Evolutionary conservation across 2,329 filamentous ascomycete species (phyloP).

Genomic region (Aspergillus melleus): DNA sequence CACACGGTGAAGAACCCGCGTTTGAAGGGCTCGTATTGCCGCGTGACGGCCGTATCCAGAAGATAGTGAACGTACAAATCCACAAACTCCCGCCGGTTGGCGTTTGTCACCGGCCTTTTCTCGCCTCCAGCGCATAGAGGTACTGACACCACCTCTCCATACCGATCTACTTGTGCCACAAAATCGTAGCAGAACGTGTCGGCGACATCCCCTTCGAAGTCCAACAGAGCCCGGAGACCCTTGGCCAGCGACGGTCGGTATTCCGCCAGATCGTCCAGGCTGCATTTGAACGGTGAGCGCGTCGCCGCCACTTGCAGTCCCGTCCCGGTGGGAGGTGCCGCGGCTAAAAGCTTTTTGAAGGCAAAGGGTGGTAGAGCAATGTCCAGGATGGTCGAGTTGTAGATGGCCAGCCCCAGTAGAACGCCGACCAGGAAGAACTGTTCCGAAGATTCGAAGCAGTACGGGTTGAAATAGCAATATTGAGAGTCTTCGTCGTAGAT

Average conservation of each 20-base stretch:
- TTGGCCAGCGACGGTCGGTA: slow-evolving; percentile 74
- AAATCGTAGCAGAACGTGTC: slow-evolving; percentile 80
- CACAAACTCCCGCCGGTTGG: slow-evolving; percentile 82
- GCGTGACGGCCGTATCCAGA: slow-evolving; percentile 72
- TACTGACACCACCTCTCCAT: slow-evolving; percentile 65
- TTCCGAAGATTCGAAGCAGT: slow-evolving; percentile 85
- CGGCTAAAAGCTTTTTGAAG: slow-evolving; percentile 81
- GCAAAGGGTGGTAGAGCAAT: slow-evolving; percentile 84
- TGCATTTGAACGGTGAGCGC: slow-evolving; percentile 66
- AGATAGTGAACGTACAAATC: slow-evolving; percentile 79
- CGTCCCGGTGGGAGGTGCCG: slow-evolving; percentile 62
- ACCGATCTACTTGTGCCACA: slow-evolving; percentile 72
- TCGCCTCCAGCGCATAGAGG: slow-evolving; percentile 75
- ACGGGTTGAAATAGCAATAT: slow-evolving; percentile 91
- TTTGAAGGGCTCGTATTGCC: slow-evolving; percentile 92
- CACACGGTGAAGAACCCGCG: slow-evolving; percentile 92
- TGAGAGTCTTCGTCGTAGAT: slow-evolving; percentile 86
- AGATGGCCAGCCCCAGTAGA: slow-evolving; percentile 84
- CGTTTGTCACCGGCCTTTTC: slow-evolving; percentile 74
- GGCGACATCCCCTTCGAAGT: slow-evolving; percentile 82
- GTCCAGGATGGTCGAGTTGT: slow-evolving; percentile 91
- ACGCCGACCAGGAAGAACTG: slow-evolving; percentile 90
- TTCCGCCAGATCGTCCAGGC: slow-evolving; percentile 78
- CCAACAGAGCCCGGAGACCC: slow-evolving; percentile 73
- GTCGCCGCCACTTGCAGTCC: slow-evolving; percentile 58